A percentile compares a stretch with the other conserved stretches of the same genome.
phyloP scores from a whole-genome alignment of 768 basidiomycete species.

The Pholiota microspora region DNA sequence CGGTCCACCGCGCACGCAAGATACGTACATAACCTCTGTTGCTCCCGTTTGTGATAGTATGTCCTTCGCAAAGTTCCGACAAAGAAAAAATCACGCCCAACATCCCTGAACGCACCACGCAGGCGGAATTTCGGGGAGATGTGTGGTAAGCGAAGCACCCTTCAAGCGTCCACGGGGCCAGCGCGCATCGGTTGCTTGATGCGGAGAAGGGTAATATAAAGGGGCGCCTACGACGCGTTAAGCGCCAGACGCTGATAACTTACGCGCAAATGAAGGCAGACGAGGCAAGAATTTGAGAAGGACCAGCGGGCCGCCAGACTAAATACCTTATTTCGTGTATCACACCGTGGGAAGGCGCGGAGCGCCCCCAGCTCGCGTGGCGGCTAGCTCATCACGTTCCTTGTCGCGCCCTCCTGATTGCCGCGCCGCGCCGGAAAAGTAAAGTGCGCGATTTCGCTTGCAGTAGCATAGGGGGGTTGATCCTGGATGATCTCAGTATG shows the following conservation, averaged over 20 bases:
- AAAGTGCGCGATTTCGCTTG: too few species aligned
- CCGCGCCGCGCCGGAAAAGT: conserved; percentile 1
- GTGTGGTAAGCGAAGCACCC: too few species aligned
- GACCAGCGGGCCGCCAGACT: neutral
- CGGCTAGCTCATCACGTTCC: conserved; percentile 16
- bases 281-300: neutral
- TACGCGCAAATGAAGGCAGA: neutral
- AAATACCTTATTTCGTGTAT: conserved; percentile 9
- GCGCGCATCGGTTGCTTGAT: neutral
- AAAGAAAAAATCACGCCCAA: too few species aligned
- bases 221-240: neutral
- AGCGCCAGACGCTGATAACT: neutral
- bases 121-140: conserved; percentile 2
- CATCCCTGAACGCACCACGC: too few species aligned
- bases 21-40: neutral
- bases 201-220: neutral
- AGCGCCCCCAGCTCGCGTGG: too few species aligned
- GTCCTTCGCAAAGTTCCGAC: neutral
- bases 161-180: too few species aligned
- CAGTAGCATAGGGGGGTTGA: too few species aligned
- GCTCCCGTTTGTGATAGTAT: neutral
- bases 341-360: conserved; percentile 15
- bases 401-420: conserved; percentile 10
- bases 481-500: neutral
- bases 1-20: neutral